These are phyloP conservation scores for Tephrocybe sp. DNA, from an alignment of 768 basidiomycete genomes.

Conservation along the genomic window DNA sequence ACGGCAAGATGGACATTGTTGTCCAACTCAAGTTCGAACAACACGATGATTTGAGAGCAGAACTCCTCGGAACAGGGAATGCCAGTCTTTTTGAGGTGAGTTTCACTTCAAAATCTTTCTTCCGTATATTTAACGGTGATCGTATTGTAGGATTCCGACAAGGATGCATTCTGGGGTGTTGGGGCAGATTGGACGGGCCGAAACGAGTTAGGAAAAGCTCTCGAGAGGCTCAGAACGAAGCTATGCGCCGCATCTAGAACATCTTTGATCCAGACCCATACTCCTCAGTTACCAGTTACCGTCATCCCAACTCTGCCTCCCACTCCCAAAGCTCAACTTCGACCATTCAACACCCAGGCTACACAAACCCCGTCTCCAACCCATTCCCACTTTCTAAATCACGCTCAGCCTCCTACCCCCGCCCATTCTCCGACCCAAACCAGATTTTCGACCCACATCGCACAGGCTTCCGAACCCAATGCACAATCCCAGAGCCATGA, in stretches of 20 bases:
- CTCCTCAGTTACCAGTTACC: too few relatives aligned
- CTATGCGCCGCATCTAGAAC: constrained; percentile 32
- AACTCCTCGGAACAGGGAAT: constrained; percentile 65
- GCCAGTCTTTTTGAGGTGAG: constrained; percentile 68
- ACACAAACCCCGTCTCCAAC: not conserved
- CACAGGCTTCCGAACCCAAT: not conserved
- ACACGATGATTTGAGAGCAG: constrained; percentile 55
- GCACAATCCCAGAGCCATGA: not conserved
- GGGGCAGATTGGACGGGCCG: constrained; percentile 65
- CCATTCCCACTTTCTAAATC: too few relatives aligned
- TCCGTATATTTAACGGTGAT: constrained; percentile 3
- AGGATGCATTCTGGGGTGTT: constrained; percentile 79
- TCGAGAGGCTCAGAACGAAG: constrained; percentile 59
- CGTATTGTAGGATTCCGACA: constrained; percentile 59
- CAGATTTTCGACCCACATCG: too few relatives aligned
- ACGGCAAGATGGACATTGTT: constrained; percentile 56
- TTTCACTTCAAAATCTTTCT: constrained; percentile 2
- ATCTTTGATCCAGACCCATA: not conserved
- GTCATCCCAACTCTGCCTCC: too few relatives aligned
- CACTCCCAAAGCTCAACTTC: too few relatives aligned
- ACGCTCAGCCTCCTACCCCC: not conserved
- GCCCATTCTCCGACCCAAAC: too few relatives aligned
- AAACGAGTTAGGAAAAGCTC: constrained; percentile 74
- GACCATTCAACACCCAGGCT: too few relatives aligned
- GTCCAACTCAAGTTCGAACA: constrained; percentile 73